Evolutionary conservation across 2,329 filamentous ascomycete genomes (phyloP), one percentile per base, ranked within the genome.

Genomic region (Xylariaceae sp.): DNA sequence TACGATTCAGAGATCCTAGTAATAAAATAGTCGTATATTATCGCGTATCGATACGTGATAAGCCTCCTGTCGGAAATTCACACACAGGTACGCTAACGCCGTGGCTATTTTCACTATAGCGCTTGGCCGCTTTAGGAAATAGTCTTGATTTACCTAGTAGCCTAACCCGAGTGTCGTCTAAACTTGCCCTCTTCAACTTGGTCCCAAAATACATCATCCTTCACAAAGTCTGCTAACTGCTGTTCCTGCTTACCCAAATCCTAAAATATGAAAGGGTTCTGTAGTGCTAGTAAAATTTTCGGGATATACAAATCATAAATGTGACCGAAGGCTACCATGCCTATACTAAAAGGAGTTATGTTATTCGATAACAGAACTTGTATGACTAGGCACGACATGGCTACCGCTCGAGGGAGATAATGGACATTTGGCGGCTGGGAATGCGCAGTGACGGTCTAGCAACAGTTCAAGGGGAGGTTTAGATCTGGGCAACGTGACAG

Each of bases 21-120:
- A 26, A 48, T 47, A 48, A 32, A 42, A 41, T 24, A 51, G 47
- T 27, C 55, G 49, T 50, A 48, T 32, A 47, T 48, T 54, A 54
- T 54, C 50, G 30, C 27, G 6, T 57, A 59, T 59, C 46, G 47
- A 52, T 54, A 59, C 47, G 33, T 52, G 46, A 50, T 47, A 43
- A 8, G 6, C 20, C 11, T 37, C n/a, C 10, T 29, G 15, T n/a
- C 20, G 3, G 35, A 8, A 26, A 27, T 27, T 16, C 20, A 27
- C 5, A 32, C 30, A n/a, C 26, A 37, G 29, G 29, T 37, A 9
- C 41, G 20, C 48, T 45, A 45, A 45, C 39, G 50, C 50, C 46
- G 9, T 33, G 44, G 26, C 23, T 11, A 39, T 32, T 20, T 23
- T 15, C 3, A 27, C 13, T 15, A 45, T 16, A 15, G 13, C 52